Base-by-base conservation (phyloP, 2,329 filamentous ascomycete genomes). In the Ceratocystis diversiconidia region DNA sequence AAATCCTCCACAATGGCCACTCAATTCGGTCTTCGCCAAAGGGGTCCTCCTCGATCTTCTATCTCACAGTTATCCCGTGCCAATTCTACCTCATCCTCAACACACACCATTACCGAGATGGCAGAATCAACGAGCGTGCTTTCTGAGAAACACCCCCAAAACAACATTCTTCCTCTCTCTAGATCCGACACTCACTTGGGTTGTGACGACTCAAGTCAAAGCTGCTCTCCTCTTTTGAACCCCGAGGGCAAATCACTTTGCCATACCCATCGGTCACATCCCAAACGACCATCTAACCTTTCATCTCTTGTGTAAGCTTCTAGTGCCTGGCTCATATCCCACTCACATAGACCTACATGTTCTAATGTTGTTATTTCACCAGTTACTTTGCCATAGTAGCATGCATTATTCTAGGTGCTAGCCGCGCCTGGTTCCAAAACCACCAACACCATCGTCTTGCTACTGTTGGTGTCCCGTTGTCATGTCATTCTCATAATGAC, bases 401-500 rank as follows among this genome's bases (percentile, higher is more conserved):
- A n/a, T 63, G 44, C 46, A 28, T 63, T 15, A 4, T 67, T 12
- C 48, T 64, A 8, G 17, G 46, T 22, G 61, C 46, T 50, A 64
- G 28, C 8, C 46, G 46, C 12, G 36, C 63, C 55, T 64, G 57
- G 17, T 36, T 28, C 17, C 44, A 12, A 7, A 36, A 48, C 32
- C 43, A 59, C 17, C 15, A 8, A n/a, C 25, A 57, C 6, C 32
- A 32, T 25, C n/a, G 50, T 25, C 52, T 67, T 32, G 60, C 25
- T 61, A 75, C 83, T 12, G 60, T 62, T 8, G 59, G 46, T 19
- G 71, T 76, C 1, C 82, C 84, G 1, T 78, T 85, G 36, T 75
- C 77, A 1, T 86, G 84, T 68, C 85, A 88, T 72, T 86, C 82
- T 1, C 85, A 89, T 71, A 88, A 89, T 70, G 86, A 89, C 72